These are phyloP conservation scores for Bolboschoenus planiculmis DNA, from an alignment of 176 grass and related monocot species.

Conservation along the genomic window DNA sequence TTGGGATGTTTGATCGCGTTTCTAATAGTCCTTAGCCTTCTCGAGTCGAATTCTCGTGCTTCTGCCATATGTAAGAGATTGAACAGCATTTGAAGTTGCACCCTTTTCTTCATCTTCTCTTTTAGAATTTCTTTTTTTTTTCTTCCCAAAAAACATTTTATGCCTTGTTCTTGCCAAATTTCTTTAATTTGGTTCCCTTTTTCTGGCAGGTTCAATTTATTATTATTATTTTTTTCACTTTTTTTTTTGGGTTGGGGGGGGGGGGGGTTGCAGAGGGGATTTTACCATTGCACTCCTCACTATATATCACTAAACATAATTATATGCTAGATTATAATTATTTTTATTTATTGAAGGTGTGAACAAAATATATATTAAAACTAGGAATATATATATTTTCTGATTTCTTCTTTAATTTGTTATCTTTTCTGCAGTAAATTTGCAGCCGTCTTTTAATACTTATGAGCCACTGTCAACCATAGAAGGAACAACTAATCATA, in stretches of 20 bases:
- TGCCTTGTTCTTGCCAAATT: background rate
- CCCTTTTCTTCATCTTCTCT: background rate
- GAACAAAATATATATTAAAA: too few relatives aligned
- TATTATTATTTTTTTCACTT: background rate
- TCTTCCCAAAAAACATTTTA: background rate
- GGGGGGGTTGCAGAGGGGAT: background rate
- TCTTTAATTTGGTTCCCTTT: background rate
- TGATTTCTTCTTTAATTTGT: background rate
- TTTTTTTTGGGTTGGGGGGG: background rate
- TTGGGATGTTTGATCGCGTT: background rate
- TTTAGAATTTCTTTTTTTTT: background rate
- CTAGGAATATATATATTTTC: background rate
- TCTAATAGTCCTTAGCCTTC: background rate
- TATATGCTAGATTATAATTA: too few relatives aligned
- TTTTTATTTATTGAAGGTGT: too few relatives aligned
- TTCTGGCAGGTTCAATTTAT: background rate
- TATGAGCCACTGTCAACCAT: slow-evolving; percentile 9
- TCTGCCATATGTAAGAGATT: slow-evolving; percentile 15
- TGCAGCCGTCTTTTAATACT: slow-evolving; percentile 22
- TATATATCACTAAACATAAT: too few relatives aligned
- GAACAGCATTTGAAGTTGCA: slow-evolving; percentile 7
- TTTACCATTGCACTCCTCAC: too few relatives aligned
- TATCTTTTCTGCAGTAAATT: slow-evolving; percentile 7
- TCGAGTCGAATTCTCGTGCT: slow-evolving; percentile 24
- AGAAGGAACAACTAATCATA: slow-evolving; percentile 6